Base-by-base conservation (phyloP, 176 grass and related monocot genomes). In the Oryza australiensis region DNA sequence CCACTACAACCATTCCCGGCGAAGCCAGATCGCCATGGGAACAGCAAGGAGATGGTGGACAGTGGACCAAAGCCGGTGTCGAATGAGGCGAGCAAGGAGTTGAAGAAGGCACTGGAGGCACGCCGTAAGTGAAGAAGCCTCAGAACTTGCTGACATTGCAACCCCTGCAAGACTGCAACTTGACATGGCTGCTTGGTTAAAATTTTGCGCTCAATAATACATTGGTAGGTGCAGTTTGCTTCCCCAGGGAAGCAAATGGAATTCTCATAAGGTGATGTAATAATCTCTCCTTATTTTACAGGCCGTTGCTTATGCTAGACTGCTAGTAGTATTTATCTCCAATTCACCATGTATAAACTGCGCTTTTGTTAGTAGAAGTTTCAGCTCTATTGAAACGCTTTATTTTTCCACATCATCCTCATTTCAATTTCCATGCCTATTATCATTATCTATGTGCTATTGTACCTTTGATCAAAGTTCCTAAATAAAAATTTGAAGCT, bases 61-160 rank as follows among this genome's bases (percentile, higher is more conserved):
- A 42, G 18, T 63, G 64, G 65, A 16, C 46, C 14, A 16, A 94
- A 91, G 35, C 22, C 75, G 2, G 49, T 42, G 2, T 30, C 83
- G 14, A 75, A 85, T 53, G 89, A 89, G 26, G 92, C 74, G 0
- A 84, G 84, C 0, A 80, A 91, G 68, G 89, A 85, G 77, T 41
- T 94, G 83, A 94, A 89, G 83, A 94, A 94, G 84, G 89, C 83
- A 11, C 70, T 94, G 15, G 82, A 89, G 71, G 87, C 71, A 23
- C 76, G 87, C 20, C 45, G 80, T 57, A 89, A 89, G 62, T 90
- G 68, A 79, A 70, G 55, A 60, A 60, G n/a, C n/a, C 11, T n/a
- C 29, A 18, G 67, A 18, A 45, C 66, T 82, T 77, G 57, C 60
- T 59, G 60, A 7, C 67, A 78, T 73, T 73, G 68, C 88, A 63